phyloP scores from a whole-genome alignment of 257 asterid genomes.

The Solanum neorickii region DNA sequence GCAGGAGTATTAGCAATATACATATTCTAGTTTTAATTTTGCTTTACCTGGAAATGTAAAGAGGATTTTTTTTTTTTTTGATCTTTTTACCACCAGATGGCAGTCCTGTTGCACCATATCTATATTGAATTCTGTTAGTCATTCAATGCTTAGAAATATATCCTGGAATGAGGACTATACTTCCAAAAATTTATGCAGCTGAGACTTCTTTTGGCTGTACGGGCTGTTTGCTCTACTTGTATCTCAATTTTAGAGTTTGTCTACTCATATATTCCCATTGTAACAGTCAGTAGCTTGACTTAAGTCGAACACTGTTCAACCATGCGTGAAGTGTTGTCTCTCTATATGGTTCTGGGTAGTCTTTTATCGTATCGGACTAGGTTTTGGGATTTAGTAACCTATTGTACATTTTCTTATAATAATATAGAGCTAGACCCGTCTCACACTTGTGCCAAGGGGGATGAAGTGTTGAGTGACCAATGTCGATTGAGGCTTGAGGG shows the following conservation, averaged over 20 bases:
- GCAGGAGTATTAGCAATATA: slow-evolving; percentile 30
- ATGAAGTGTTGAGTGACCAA: neutral
- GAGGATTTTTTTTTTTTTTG: slow-evolving; percentile 13
- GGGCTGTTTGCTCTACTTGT: neutral
- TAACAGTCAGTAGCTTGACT: neutral
- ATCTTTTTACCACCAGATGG: neutral
- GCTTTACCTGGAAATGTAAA: slow-evolving; percentile 26
- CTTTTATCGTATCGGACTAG: neutral
- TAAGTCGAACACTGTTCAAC: neutral
- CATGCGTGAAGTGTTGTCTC: neutral
- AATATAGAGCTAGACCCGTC: neutral
- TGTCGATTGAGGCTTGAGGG: neutral
- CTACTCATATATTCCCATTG: neutral
- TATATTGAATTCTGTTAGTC: neutral
- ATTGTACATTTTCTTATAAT: neutral
- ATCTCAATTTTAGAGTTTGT: neutral
- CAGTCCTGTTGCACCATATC: neutral
- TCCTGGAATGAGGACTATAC: neutral
- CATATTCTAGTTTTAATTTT: slow-evolving; percentile 29
- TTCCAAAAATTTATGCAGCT: neutral
- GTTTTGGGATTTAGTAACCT: neutral
- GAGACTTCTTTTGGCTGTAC: neutral
- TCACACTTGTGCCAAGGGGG: neutral
- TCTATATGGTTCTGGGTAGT: neutral
- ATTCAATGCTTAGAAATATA: neutral